Percentiles rank a stretch among this genome's conserved stretches.
Evolutionary conservation across 2,329 filamentous ascomycete genomes (phyloP).

Genomic region (Aspergillus floridensis): DNA sequence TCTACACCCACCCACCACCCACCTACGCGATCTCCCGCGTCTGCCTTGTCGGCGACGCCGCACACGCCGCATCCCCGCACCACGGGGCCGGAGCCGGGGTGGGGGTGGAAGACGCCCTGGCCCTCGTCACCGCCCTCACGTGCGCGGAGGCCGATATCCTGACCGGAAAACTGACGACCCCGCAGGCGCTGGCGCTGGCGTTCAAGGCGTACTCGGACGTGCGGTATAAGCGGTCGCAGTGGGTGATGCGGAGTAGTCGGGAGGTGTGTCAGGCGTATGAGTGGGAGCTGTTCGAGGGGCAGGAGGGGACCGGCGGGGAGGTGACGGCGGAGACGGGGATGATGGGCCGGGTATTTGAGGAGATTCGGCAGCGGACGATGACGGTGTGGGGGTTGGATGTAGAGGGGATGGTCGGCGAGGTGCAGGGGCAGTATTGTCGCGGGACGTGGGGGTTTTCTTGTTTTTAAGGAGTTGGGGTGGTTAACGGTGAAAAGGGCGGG

Average conservation of each 20-base stretch:
- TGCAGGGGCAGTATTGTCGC: constrained; percentile 8
- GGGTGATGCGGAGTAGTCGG: constrained; percentile 43
- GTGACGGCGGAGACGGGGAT: background rate
- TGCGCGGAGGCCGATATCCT: background rate
- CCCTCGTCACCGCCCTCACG: constrained; percentile 14
- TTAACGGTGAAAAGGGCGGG: no score
- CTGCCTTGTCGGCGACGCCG: constrained; percentile 27
- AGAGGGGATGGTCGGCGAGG: constrained; percentile 27
- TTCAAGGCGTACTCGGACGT: constrained; percentile 40
- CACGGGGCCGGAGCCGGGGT: constrained; percentile 28
- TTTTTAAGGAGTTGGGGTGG: background rate
- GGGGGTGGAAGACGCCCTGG: constrained; percentile 28
- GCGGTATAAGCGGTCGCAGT: constrained; percentile 44
- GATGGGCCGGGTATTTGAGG: constrained; percentile 36
- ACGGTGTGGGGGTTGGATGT: constrained; percentile 42
- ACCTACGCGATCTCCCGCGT: constrained; percentile 33
- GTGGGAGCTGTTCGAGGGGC: constrained; percentile 20
- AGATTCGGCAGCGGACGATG: constrained; percentile 38
- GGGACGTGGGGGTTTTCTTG: background rate
- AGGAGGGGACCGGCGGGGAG: constrained; percentile 23
- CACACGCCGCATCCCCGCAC: constrained; percentile 27
- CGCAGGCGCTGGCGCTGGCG: constrained; percentile 24
- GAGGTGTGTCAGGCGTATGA: constrained; percentile 21
- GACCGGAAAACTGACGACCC: background rate
- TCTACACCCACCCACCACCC: constrained; percentile 44